Percentiles rank a stretch among this genome's conserved stretches.
Evolutionary conservation across 495 filamentous ascomycete species (phyloP).

Genomic region (Penicillium robsamsonii): DNA sequence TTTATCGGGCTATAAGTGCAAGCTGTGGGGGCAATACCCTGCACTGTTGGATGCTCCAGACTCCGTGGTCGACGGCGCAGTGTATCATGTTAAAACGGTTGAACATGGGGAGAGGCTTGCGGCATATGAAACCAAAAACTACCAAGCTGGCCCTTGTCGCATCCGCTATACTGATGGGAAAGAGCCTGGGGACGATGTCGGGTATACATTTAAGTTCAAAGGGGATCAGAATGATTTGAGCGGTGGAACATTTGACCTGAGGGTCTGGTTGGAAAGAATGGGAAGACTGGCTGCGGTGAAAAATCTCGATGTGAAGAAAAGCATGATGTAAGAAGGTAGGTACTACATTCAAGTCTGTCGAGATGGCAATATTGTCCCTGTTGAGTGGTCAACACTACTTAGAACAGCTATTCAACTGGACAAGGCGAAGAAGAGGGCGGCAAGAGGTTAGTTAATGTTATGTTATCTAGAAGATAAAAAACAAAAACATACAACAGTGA

Average conservation of each 20-base stretch:
- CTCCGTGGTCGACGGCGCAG: conserved; percentile 19
- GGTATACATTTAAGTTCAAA: conserved; percentile 26
- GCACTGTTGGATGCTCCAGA: conserved; percentile 25
- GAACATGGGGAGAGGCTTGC: conserved; percentile 25
- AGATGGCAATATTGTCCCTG: no score
- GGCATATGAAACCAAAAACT: conserved; percentile 29
- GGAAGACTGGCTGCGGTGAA: conserved; percentile 6
- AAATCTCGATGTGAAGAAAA: neutral
- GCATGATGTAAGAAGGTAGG: no score
- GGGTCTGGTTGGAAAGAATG: conserved; percentile 23
- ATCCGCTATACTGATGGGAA: conserved; percentile 28
- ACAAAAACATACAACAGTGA: no score
- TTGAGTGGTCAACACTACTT: no score
- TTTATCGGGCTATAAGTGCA: no score
- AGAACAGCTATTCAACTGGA: no score
- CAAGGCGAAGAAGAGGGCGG: no score
- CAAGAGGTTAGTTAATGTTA: no score
- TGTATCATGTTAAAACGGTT: conserved; percentile 27
- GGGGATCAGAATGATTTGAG: conserved; percentile 24
- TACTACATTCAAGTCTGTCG: no score
- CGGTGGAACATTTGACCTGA: conserved; percentile 26
- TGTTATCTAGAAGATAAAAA: no score
- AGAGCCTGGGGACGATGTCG: conserved; percentile 19
- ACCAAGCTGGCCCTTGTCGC: conserved; percentile 20
- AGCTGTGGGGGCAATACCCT: conserved; percentile 15